These are phyloP conservation scores for Hylodesmum podocarpum DNA, from an alignment of 306 rosid genomes.

Conservation along the genomic window DNA sequence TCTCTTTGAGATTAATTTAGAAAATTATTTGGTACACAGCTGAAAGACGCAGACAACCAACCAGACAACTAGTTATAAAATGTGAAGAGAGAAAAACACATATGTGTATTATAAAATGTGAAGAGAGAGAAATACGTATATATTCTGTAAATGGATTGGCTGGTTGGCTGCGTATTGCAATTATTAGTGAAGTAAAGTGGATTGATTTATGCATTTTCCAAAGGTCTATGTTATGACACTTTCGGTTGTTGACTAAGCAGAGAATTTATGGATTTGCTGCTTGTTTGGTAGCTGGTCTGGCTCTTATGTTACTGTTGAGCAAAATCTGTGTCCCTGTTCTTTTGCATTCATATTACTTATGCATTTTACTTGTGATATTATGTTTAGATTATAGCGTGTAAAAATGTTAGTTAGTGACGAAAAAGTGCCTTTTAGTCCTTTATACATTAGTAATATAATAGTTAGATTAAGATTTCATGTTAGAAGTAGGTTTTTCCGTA, in stretches of 20 bases:
- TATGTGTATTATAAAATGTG: no score
- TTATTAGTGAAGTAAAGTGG: no score
- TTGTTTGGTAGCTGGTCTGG: conserved; percentile 69
- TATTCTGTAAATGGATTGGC: no score
- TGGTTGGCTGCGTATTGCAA: no score
- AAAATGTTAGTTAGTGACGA: neutral
- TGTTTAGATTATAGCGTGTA: neutral
- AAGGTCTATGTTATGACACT: conserved; percentile 17
- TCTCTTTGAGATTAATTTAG: no score
- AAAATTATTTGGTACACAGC: no score
- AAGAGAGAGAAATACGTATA: no score
- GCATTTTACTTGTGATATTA: conserved; percentile 8
- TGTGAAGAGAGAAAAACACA: no score
- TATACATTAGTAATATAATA: neutral
- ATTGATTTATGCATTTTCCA: neutral
- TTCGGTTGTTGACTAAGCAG: conserved; percentile 54
- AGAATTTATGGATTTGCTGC: conserved; percentile 85
- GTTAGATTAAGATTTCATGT: neutral
- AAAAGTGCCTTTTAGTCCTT: neutral
- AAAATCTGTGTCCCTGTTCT: neutral
- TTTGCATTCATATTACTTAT: neutral
- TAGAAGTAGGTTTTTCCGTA: no score
- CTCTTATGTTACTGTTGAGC: conserved; percentile 80
- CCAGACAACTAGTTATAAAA: no score
- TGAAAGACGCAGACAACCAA: no score